Base-by-base conservation (phyloP, 176 grass and related monocot species). In the Zea luxurians region DNA sequence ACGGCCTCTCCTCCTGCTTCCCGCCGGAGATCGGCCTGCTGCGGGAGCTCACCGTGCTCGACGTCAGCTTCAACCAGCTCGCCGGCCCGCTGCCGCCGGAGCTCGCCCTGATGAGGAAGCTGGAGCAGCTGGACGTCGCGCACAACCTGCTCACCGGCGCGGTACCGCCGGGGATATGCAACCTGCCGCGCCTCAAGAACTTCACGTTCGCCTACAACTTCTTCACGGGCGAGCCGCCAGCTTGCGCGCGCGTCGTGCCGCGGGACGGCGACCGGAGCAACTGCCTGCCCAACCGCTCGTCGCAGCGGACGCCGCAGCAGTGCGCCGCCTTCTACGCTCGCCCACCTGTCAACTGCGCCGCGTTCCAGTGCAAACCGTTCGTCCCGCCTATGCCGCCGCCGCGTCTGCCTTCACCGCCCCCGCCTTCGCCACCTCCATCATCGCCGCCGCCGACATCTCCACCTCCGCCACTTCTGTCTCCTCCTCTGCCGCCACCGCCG, bases 181-280 rank as follows among this genome's bases (percentile, higher is more conserved):
- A 61, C 4, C 88, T 99, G n/a, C 90, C 92, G 18, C 87, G 80
- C 4, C 83, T 99, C 72, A 86, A 86, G 79, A 99, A 99, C 63
- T 95, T 99, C 81, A 99, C 96, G 4, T 99, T 90, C 74, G 80
- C 88, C 9, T 84, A 99, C 71, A 99, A 99, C 50, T 99, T 93
- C 88, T 95, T 99, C 78, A 89, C 92, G 47, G 81, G 87, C 13
- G 92, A 95, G 82, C 90, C 96, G 47, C 83, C 92, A 13, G 63
- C 80, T 16, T 99, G 96, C 88, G 74, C 82, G 42, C 86, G 76
- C 71, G 81, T 83, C 78, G 86, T 99, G 64, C 84, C 82, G 7
- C 13, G 63, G 7, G 74, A 77, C 74, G 40, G 87, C 9, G 88
- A 99, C 64, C 71, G 88, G 42, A 52, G 55, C 13, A 99, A 99